These are phyloP conservation scores for Hanseniaspora occidentalis DNA, from an alignment of 805 yeast genomes.

Conservation along the genomic window DNA sequence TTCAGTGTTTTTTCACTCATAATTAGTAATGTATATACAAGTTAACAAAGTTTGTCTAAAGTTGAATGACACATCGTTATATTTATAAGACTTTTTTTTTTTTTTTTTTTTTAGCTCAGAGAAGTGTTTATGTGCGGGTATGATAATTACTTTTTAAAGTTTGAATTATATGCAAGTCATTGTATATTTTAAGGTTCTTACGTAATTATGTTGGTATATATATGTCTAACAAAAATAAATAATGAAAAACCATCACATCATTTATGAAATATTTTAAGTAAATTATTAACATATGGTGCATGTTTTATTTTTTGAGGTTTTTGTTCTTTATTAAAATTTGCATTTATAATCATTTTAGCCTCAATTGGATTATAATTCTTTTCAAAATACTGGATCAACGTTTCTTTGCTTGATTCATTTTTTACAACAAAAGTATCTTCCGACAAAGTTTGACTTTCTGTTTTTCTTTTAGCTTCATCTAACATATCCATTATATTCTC, in stretches of 20 bases:
- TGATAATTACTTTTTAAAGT: no score
- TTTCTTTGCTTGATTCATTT: conserved; percentile 3
- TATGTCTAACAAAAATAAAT: no score
- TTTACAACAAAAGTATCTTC: neutral
- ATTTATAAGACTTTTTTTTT: neutral
- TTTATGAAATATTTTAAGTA: neutral
- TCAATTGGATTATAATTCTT: neutral
- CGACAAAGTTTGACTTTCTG: no score
- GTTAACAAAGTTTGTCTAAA: neutral
- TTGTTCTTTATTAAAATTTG: neutral
- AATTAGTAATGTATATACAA: no score
- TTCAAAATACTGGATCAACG: conserved; percentile 6
- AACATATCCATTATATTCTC: neutral
- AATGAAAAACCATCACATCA: neutral
- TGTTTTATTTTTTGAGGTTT: neutral
- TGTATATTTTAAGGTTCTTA: no score
- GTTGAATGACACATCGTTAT: no score
- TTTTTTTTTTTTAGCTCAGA: neutral
- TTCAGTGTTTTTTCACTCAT: no score
- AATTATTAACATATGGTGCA: neutral
- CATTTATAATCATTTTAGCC: neutral
- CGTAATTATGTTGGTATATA: no score
- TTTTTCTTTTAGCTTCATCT: no score
- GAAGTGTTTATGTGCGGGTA: no score
- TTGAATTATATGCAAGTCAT: no score